Conservation (phyloP, 2,329 filamentous ascomycete species). For the Lachnum nothofagi region DNA sequence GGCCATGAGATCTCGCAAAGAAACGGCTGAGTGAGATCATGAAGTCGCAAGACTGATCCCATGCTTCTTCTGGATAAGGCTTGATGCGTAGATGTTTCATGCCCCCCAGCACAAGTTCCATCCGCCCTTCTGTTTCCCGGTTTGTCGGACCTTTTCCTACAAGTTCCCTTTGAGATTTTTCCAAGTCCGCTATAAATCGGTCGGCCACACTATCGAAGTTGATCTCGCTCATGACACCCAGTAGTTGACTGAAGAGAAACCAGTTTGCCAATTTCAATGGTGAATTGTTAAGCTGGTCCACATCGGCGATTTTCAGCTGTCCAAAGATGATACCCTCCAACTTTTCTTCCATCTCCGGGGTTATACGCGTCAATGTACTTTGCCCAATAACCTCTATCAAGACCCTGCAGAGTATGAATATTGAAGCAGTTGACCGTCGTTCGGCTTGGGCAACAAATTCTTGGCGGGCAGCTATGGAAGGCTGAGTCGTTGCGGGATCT, state of each 20-base stretch:
- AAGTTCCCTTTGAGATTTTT: conserved; percentile 70
- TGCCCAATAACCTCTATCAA: conserved; percentile 91
- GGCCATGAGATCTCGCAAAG: conserved; percentile 80
- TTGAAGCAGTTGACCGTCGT: conserved; percentile 85
- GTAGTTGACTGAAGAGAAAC: conserved; percentile 85
- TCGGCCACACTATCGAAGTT: conserved; percentile 81
- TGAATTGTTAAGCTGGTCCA: conserved; percentile 71
- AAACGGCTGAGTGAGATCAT: conserved; percentile 75
- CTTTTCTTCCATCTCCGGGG: conserved; percentile 86
- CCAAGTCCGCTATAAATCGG: conserved; percentile 77
- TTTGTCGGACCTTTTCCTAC: conserved; percentile 63
- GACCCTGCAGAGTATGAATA: conserved; percentile 91
- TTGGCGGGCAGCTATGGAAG: conserved; percentile 46
- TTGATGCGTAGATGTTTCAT: conserved; percentile 86
- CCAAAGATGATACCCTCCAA: conserved; percentile 93
- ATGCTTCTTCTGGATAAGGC: conserved; percentile 65
- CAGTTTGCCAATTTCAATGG: conserved; percentile 88
- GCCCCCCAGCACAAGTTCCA: conserved; percentile 80
- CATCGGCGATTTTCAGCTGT: conserved; percentile 85
- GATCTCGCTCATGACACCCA: conserved; percentile 93
- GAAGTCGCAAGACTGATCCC: conserved; percentile 85
- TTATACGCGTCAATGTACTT: conserved; percentile 76
- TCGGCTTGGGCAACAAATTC: conserved; percentile 76
- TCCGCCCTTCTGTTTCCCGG: conserved; percentile 69
- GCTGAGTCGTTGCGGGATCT: conserved; percentile 13